Conservation (phyloP, 83 land plant species). For the Picea abies region DNA sequence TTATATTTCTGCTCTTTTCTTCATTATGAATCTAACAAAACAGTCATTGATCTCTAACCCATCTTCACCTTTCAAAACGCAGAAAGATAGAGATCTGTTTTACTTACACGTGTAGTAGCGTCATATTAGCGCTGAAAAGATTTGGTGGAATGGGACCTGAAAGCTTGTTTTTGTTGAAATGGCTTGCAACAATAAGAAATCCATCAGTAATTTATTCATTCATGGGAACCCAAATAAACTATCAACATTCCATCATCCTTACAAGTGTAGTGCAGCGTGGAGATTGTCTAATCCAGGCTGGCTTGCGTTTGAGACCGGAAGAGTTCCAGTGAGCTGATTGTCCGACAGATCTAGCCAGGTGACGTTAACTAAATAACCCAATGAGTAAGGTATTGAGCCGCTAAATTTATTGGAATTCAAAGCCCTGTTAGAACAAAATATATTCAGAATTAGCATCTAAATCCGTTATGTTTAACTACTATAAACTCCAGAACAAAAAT, state of each 20-base stretch:
- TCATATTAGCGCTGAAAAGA: slow-evolving; percentile 62
- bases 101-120: slow-evolving; percentile 73
- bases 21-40: too few species aligned
- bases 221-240: too few species aligned
- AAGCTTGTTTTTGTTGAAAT: slow-evolving; percentile 56
- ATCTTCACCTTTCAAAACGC: neutral
- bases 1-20: too few species aligned
- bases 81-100: neutral
- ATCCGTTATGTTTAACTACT: too few species aligned
- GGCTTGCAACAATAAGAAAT: slow-evolving; percentile 29
- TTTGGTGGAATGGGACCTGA: slow-evolving; percentile 30
- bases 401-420: slow-evolving; percentile 35
- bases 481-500: neutral
- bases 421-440: slow-evolving; percentile 27
- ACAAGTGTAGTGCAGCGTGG: slow-evolving; percentile 38
- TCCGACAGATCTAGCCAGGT: slow-evolving; percentile 42
- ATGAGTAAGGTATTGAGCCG: slow-evolving; percentile 39
- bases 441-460: neutral
- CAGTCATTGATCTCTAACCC: neutral
- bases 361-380: slow-evolving; percentile 39
- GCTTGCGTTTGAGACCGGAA: slow-evolving; percentile 35
- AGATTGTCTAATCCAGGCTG: slow-evolving; percentile 40
- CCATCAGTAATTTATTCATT: too few species aligned
- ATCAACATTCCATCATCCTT: neutral
- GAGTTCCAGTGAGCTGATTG: slow-evolving; percentile 34